Evolutionary conservation across 2,329 filamentous ascomycete species (phyloP), one percentile per base, ranked within the genome.

Genomic region (Paraphaeosphaeria minitans): DNA sequence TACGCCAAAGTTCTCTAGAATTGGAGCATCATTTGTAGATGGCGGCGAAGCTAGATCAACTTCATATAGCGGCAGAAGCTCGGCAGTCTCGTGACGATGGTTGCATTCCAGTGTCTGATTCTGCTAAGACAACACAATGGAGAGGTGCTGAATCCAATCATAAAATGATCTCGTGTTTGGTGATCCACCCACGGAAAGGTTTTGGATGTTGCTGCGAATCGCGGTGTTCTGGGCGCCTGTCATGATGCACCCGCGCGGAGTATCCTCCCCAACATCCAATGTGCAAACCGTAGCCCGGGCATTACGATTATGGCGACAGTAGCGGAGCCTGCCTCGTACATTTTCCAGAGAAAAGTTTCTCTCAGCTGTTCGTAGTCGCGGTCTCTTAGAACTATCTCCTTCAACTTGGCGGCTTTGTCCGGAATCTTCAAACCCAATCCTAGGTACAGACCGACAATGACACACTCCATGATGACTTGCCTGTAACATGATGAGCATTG

Each of bases 401-500:
- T 63, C 8, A 75, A 29, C 41, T 68, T 59, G 14, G 70, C 67
- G 24, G 71, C 73, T 56, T 74, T 75, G 47, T 68, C 67, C 0
- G 72, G 71, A 10, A 75, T 43, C 47, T 66, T 70, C 1, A 75
- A 61, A 10, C 73, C 73, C 41, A 75, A 49, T 12, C 65, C 68
- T 4, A 75, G 57, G 42, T 75, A 75, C 7, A 75, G 59, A 27
- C 64, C 73, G 13, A 69, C 71, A 41, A 75, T 71, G 24, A 75
- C 60, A 47, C 70, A 74, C 57, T 75, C 73, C 73, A 74, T 75
- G 14, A 74, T 67, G 1, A 75, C 69, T 65, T 75, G 73, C 70
- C 70, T 73, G 10, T 27, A 2, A 39, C 12, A 7, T 2, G 24
- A 43, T 42, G n/a, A 47, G 45, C 24, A 42, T 41, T 29, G 8